Evolutionary conservation across 2,329 filamentous ascomycete species (phyloP).

Genomic region (Boeremia lycopersici): DNA sequence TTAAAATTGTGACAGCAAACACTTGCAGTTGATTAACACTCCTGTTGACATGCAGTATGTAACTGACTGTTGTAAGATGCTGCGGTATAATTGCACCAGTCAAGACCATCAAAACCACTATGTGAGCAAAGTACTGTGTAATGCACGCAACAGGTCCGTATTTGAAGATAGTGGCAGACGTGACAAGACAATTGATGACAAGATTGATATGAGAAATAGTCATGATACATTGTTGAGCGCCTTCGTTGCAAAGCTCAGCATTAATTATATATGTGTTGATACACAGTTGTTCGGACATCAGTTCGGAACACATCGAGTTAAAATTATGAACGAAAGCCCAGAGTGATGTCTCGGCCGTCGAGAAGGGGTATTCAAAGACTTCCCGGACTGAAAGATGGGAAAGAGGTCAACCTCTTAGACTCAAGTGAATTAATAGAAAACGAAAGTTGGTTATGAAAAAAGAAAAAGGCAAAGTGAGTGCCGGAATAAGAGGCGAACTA

Average conservation of each 20-base stretch:
- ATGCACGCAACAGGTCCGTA: too few relatives aligned
- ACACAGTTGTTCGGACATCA: constrained; percentile 23
- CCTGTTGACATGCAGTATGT: too few relatives aligned
- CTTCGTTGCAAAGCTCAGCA: background rate
- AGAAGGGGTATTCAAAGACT: constrained; percentile 20
- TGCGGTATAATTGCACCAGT: too few relatives aligned
- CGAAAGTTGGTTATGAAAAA: constrained; percentile 13
- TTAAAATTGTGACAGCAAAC: too few relatives aligned
- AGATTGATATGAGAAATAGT: background rate
- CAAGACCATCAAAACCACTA: too few relatives aligned
- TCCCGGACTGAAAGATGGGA: background rate
- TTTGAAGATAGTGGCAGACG: too few relatives aligned
- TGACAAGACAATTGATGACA: background rate
- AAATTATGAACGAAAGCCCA: constrained; percentile 9
- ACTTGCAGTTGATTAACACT: too few relatives aligned
- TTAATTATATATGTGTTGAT: constrained; percentile 25
- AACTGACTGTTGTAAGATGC: too few relatives aligned
- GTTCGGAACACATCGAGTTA: constrained; percentile 29
- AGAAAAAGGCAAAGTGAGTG: constrained; percentile 8
- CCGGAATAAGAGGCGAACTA: constrained; percentile 24
- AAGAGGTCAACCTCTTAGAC: background rate
- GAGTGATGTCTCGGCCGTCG: constrained; percentile 7
- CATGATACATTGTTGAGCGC: constrained; percentile 2
- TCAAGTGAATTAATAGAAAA: background rate
- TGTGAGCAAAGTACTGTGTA: too few relatives aligned